A percentile compares a stretch with the other conserved stretches of the same genome.
These are phyloP conservation scores for Fagopyrum tataricum DNA, from an alignment of 148 eudicot species.

Conservation along the genomic window DNA sequence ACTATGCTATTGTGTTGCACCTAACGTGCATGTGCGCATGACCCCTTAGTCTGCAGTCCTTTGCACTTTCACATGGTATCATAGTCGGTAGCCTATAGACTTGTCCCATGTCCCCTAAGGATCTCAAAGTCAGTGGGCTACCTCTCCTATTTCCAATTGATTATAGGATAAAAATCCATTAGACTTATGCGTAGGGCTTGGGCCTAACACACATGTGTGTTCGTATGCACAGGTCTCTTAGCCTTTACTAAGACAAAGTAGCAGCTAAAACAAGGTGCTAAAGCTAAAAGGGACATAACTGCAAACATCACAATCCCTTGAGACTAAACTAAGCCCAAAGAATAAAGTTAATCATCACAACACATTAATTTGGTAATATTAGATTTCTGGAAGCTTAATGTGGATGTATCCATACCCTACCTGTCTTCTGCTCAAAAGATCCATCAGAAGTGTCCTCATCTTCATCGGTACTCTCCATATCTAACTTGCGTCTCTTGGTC, in stretches of 20 bases:
- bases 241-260: background rate
- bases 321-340: background rate
- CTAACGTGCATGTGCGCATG: no score
- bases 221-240: no score
- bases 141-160: no score
- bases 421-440: constrained; percentile 22
- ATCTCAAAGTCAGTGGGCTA: no score
- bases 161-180: no score
- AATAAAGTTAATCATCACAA: background rate
- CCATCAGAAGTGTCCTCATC: constrained; percentile 27
- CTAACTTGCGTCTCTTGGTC: constrained; percentile 59
- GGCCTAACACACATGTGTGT: no score
- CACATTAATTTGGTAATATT: background rate
- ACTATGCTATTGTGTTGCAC: no score
- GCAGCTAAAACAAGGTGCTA: background rate
- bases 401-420: constrained; percentile 15
- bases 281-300: background rate
- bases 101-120: no score
- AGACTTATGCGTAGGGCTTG: no score
- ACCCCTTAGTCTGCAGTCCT: no score
- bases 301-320: background rate
- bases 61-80: no score
- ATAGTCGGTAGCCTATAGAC: no score
- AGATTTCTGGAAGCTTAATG: background rate
- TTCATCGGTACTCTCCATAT: constrained; percentile 24